Conservation (phyloP, 2,329 filamentous ascomycete genomes). For the Calycina marina region DNA sequence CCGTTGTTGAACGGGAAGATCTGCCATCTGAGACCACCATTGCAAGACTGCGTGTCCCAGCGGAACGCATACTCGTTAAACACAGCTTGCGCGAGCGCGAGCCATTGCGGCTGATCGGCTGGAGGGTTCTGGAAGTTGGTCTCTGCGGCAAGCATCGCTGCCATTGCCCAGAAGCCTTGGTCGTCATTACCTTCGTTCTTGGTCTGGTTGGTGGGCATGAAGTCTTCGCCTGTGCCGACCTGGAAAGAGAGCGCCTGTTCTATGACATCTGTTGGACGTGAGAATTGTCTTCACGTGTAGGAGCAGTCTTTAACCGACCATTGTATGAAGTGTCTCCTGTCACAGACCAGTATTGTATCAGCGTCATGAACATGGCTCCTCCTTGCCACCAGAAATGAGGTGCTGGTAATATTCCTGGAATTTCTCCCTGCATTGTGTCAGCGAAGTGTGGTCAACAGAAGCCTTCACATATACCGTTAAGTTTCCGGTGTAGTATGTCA, state of each 20-base stretch:
- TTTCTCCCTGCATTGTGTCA: slow-evolving; percentile 31
- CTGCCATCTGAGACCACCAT: slow-evolving; percentile 71
- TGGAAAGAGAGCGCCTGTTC: slow-evolving; percentile 60
- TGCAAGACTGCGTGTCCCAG: slow-evolving; percentile 55
- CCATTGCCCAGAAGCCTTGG: slow-evolving; percentile 58
- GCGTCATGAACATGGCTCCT: slow-evolving; percentile 56
- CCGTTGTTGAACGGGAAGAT: slow-evolving; percentile 71
- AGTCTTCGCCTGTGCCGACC: slow-evolving; percentile 55
- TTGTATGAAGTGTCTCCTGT: slow-evolving; percentile 63
- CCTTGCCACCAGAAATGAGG: slow-evolving; percentile 45
- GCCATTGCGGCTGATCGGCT: slow-evolving; percentile 42
- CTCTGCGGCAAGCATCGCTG: slow-evolving; percentile 56
- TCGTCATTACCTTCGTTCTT: slow-evolving; percentile 50
- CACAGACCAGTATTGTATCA: slow-evolving; percentile 76
- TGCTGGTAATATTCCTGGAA: slow-evolving; percentile 31
- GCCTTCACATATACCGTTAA: slow-evolving; percentile 23
- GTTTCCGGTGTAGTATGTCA: slow-evolving; percentile 38
- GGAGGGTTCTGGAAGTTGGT: slow-evolving; percentile 44
- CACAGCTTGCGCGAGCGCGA: slow-evolving; percentile 60
- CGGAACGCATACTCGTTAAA: slow-evolving; percentile 53
- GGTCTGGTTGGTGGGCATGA: slow-evolving; percentile 61
- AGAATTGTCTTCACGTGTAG: neutral
- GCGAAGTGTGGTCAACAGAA: neutral
- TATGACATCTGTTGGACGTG: slow-evolving; percentile 21
- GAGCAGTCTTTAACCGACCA: slow-evolving; percentile 4